Percentiles rank a stretch among this genome's conserved stretches.
Conservation (phyloP, 805 yeast genomes). For the Cyberlindnera sargentensis region DNA sequence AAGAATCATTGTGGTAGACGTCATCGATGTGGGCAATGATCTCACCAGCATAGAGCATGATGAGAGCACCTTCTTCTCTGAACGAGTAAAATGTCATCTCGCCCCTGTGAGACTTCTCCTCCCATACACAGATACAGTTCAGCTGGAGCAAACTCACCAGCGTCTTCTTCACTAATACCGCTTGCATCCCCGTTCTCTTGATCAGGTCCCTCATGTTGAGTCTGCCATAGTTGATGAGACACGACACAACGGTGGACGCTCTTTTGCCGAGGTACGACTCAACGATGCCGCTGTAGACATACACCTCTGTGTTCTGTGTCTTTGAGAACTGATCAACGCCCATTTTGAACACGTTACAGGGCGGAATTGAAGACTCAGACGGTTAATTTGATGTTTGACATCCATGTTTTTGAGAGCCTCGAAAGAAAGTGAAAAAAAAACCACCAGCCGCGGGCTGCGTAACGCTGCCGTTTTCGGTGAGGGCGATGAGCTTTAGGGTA, state of each 20-base stretch:
- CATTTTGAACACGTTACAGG: slow-evolving; percentile 6
- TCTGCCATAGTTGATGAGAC: slow-evolving; percentile 63
- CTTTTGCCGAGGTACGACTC: slow-evolving; percentile 61
- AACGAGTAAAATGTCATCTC: slow-evolving; percentile 44
- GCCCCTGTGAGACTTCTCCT: slow-evolving; percentile 29
- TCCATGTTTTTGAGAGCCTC: no score
- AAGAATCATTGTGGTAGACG: slow-evolving; percentile 32
- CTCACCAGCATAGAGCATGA: slow-evolving; percentile 71
- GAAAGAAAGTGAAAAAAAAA: background rate
- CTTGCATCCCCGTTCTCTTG: slow-evolving; percentile 38
- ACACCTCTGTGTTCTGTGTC: slow-evolving; percentile 57
- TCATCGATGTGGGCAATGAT: slow-evolving; percentile 48
- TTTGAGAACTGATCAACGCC: slow-evolving; percentile 25
- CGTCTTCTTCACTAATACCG: slow-evolving; percentile 49
- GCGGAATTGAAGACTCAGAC: no score
- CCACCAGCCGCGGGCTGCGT: background rate
- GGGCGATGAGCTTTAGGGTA: background rate
- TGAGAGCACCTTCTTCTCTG: slow-evolving; percentile 56
- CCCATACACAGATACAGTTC: slow-evolving; percentile 65
- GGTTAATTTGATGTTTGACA: no score
- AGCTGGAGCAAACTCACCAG: slow-evolving; percentile 75
- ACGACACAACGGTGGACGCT: slow-evolving; percentile 56
- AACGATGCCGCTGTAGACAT: slow-evolving; percentile 46
- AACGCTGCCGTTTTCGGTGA: background rate
- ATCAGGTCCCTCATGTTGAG: slow-evolving; percentile 49